These are phyloP conservation scores for Nakazawaea wyomingensis DNA, from an alignment of 805 yeast genomes.

Conservation along the genomic window DNA sequence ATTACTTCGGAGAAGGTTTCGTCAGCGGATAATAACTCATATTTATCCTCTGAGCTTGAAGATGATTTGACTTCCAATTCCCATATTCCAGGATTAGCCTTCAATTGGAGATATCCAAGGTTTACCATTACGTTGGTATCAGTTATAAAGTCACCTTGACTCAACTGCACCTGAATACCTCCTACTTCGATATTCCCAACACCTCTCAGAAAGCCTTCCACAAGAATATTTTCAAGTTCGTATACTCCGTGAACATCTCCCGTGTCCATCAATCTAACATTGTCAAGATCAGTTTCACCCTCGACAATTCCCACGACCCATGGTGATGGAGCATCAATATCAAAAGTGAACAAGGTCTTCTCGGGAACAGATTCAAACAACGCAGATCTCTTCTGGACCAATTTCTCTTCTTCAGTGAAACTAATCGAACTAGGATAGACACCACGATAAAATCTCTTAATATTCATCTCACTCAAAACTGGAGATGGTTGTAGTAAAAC, in stretches of 20 bases:
- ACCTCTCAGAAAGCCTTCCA: slow-evolving; percentile 54
- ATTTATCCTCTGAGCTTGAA: slow-evolving; percentile 38
- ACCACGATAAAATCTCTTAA: slow-evolving; percentile 57
- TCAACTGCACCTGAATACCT: slow-evolving; percentile 45
- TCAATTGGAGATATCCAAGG: slow-evolving; percentile 79
- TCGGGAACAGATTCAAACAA: slow-evolving; percentile 45
- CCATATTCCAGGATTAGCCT: slow-evolving; percentile 70
- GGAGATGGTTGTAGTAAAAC: slow-evolving; percentile 56
- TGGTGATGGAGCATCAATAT: slow-evolving; percentile 53
- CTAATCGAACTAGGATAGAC: slow-evolving; percentile 30
- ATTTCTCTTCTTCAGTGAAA: slow-evolving; percentile 27
- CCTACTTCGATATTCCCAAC: slow-evolving; percentile 32
- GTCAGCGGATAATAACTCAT: slow-evolving; percentile 30
- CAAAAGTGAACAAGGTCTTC: slow-evolving; percentile 46
- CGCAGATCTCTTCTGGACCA: slow-evolving; percentile 19
- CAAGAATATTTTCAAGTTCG: slow-evolving; percentile 45
- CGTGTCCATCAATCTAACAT: slow-evolving; percentile 42
- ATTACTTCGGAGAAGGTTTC: slow-evolving; percentile 16
- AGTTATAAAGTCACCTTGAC: slow-evolving; percentile 21
- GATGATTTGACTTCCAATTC: slow-evolving; percentile 37
- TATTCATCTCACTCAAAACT: slow-evolving; percentile 34
- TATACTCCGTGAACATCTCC: slow-evolving; percentile 40
- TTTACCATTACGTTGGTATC: slow-evolving; percentile 75
- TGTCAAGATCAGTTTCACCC: slow-evolving; percentile 57
- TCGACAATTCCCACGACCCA: slow-evolving; percentile 62